These are phyloP conservation scores for Globisporangium megalacanthum DNA, from an alignment of 352 stramenopile genomes.

Conservation along the genomic window DNA sequence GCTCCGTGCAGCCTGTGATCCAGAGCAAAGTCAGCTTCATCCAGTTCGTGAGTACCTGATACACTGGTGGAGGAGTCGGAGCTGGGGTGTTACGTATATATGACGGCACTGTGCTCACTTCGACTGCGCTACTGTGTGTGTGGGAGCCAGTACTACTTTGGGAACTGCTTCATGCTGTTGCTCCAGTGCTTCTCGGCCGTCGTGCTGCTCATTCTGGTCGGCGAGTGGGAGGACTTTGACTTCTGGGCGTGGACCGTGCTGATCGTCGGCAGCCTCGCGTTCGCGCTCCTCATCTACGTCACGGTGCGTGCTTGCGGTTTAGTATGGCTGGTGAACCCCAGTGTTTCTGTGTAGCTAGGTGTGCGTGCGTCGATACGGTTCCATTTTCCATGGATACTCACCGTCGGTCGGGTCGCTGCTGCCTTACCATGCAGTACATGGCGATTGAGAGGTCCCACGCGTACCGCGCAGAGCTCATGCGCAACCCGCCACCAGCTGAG, in stretches of 20 bases:
- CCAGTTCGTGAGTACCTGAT: constrained; percentile 38
- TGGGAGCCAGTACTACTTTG: constrained; percentile 69
- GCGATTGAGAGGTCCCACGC: constrained; percentile 70
- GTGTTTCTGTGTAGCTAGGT: background rate
- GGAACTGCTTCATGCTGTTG: constrained; percentile 83
- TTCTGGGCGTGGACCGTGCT: constrained; percentile 68
- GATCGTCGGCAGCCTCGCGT: constrained; percentile 59
- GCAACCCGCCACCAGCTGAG: constrained; percentile 69
- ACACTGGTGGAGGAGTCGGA: too few species aligned
- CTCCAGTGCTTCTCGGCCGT: constrained; percentile 69
- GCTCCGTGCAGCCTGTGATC: constrained; percentile 73
- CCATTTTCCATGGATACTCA: too few species aligned
- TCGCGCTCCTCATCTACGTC: constrained; percentile 64
- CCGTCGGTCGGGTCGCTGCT: background rate
- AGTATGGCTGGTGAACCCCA: background rate
- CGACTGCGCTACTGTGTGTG: background rate
- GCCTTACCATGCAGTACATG: constrained; percentile 35
- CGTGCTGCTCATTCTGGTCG: constrained; percentile 68
- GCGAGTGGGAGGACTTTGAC: constrained; percentile 74
- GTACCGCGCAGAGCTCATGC: constrained; percentile 79
- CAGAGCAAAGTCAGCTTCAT: constrained; percentile 88
- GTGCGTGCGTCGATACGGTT: too few species aligned
- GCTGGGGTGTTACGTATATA: too few species aligned
- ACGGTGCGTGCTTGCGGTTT: constrained; percentile 33
- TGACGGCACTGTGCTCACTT: background rate